These are phyloP conservation scores for Umbelopsis vinacea DNA, from an alignment of 192 early-diverging fungal species.

Conservation along the genomic window DNA sequence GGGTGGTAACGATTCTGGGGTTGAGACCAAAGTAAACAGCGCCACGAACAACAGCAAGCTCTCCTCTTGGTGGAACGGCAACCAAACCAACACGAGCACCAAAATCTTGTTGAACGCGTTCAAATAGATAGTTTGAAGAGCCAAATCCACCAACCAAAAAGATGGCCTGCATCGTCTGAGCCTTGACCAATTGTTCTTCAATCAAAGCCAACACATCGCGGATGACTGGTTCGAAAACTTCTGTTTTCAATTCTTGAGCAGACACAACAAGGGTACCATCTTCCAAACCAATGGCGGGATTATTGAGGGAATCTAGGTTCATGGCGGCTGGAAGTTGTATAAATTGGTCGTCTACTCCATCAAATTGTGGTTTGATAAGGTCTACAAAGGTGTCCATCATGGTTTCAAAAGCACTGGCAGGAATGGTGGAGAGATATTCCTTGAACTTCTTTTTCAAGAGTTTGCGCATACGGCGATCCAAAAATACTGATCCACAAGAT, in stretches of 20 bases:
- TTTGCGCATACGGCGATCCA: conserved; percentile 51
- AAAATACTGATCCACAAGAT: conserved; percentile 51
- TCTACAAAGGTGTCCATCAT: conserved; percentile 57
- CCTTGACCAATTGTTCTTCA: conserved; percentile 51
- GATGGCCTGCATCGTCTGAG: conserved; percentile 47
- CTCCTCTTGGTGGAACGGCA: conserved; percentile 59
- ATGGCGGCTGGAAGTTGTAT: conserved; percentile 56
- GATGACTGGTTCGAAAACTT: conserved; percentile 62
- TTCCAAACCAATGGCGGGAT: conserved; percentile 48
- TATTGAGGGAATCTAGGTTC: conserved; percentile 49
- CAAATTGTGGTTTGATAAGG: conserved; percentile 59
- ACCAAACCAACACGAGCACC: conserved; percentile 45
- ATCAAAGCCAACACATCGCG: conserved; percentile 53
- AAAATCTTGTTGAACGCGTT: conserved; percentile 53
- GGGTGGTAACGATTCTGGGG: conserved; percentile 50
- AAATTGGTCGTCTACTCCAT: conserved; percentile 53
- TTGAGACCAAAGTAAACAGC: conserved; percentile 59
- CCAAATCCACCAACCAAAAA: conserved; percentile 63
- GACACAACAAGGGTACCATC: conserved; percentile 53
- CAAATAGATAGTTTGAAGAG: conserved; percentile 54
- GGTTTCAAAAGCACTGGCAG: conserved; percentile 48
- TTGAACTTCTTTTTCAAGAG: conserved; percentile 51
- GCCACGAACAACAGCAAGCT: conserved; percentile 57
- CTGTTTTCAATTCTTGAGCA: conserved; percentile 47
- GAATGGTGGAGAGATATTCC: conserved; percentile 46